Base-by-base conservation (phyloP, 345 rosid species). In the Bretschneidera sinensis region DNA sequence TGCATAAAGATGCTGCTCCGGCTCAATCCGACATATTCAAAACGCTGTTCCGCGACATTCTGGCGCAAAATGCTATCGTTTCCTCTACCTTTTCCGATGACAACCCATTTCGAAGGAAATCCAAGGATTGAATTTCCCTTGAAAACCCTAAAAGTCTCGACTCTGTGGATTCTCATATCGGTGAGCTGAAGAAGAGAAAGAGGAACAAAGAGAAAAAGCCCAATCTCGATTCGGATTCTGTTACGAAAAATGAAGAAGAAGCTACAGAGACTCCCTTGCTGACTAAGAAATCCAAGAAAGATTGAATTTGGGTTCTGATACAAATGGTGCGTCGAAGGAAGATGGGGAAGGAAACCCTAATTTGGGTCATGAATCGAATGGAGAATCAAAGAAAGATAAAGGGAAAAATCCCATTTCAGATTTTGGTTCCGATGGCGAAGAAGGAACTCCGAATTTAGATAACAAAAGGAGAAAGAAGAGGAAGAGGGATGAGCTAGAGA, bases 401-500 rank as follows among this genome's bases (percentile, higher is more conserved):
- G 45, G 45, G 17, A 56, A 68, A 59, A 15, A 58, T 28, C 17
- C 13, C 22, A 43, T 8, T 51, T 18, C 65, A 20, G 61, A 54
- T 19, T 63, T 14, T 0, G 56, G 47, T 18, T 64, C 23, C 17
- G 53, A 19, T 19, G 70, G 54, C 21, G 21, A 65, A 17, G 60
- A 23, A 48, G 70, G 24, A 53, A 20, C 62, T 24, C 55, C 9
- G 43, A 64, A 67, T 9, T 60, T 15, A 34, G 72, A 64, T 54
- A 73, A 64, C 54, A 68, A 60, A 56, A 78, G 66, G 76, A 81
- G 59, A 71, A 88, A 81, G 79, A 91, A 94, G 60, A 86, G 97
- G 76, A 95, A 88, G 76, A 83, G 96, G 64, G 97, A 91, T 65
- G 99, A 91, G 65, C 62, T 88, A 20, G 99, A 95, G 91, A 72